These are phyloP conservation scores for Cardamine resedifolia DNA, from an alignment of 345 rosid genomes.

Conservation along the genomic window DNA sequence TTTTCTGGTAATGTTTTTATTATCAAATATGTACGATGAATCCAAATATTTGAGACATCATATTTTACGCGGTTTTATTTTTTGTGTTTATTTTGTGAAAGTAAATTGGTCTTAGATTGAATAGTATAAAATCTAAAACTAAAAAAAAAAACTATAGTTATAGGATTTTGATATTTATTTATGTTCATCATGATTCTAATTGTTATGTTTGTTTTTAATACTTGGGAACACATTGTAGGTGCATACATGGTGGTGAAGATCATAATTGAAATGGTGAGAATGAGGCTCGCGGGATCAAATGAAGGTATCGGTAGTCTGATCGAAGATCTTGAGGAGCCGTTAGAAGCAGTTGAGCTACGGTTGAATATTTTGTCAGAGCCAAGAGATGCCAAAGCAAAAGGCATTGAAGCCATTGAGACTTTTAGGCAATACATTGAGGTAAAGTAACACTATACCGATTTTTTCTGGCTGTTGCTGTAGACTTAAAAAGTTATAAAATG, in stretches of 20 bases:
- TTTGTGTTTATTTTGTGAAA: neutral
- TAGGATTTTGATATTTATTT: neutral
- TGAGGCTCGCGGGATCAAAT: conserved; percentile 63
- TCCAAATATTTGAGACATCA: too few species aligned
- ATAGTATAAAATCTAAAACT: neutral
- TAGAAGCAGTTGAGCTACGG: conserved; percentile 63
- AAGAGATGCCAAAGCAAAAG: conserved; percentile 70
- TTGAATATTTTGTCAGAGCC: conserved; percentile 72
- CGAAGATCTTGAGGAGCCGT: conserved; percentile 72
- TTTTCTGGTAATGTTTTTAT: too few species aligned
- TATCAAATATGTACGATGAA: too few species aligned
- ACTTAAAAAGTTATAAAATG: neutral
- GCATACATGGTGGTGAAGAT: conserved; percentile 95
- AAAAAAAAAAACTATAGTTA: too few species aligned
- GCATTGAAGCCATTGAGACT: conserved; percentile 67
- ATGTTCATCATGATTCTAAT: neutral
- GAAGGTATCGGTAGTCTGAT: conserved; percentile 79
- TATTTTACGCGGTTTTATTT: neutral
- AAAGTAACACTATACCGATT: neutral
- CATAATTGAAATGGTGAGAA: conserved; percentile 81
- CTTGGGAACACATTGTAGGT: conserved; percentile 43
- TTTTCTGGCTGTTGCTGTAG: neutral
- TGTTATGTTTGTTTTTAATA: neutral
- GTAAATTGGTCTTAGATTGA: neutral
- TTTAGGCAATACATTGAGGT: conserved; percentile 71